These are phyloP conservation scores for Durio zibethinus DNA, from an alignment of 345 rosid genomes.

Conservation along the genomic window DNA sequence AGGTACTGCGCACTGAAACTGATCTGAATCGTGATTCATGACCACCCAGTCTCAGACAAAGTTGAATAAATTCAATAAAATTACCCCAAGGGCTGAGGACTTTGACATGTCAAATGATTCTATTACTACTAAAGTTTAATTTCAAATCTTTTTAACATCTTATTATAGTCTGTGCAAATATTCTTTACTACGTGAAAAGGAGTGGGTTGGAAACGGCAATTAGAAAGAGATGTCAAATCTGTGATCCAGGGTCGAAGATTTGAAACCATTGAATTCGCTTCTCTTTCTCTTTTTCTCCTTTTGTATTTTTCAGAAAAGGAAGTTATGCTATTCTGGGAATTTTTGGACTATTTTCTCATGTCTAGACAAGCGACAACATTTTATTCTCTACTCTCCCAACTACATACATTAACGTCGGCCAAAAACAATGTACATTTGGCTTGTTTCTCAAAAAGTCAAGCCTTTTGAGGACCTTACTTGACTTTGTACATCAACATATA, in stretches of 20 bases:
- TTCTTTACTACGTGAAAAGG: background rate
- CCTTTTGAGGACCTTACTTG: no score
- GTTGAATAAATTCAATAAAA: background rate
- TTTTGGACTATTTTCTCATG: background rate
- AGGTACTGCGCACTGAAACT: background rate
- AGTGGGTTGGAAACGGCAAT: background rate
- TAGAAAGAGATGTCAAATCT: background rate
- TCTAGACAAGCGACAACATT: background rate
- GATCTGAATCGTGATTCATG: background rate
- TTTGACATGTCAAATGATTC: background rate
- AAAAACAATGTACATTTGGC: no score
- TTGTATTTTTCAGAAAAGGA: background rate
- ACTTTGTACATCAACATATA: background rate
- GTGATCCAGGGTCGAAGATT: background rate
- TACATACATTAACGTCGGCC: background rate
- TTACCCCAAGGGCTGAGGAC: background rate
- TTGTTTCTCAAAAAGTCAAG: no score
- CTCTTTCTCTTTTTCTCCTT: no score
- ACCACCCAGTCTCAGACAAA: background rate
- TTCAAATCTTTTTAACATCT: background rate
- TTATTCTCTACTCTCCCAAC: no score
- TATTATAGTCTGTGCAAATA: background rate
- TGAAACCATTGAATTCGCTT: background rate
- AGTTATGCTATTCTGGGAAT: background rate
- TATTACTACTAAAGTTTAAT: background rate